Percentiles rank a stretch among this genome's conserved stretches.
Evolutionary conservation across 2,329 filamentous ascomycete species (phyloP).

Genomic region (Penicillium sp.): DNA sequence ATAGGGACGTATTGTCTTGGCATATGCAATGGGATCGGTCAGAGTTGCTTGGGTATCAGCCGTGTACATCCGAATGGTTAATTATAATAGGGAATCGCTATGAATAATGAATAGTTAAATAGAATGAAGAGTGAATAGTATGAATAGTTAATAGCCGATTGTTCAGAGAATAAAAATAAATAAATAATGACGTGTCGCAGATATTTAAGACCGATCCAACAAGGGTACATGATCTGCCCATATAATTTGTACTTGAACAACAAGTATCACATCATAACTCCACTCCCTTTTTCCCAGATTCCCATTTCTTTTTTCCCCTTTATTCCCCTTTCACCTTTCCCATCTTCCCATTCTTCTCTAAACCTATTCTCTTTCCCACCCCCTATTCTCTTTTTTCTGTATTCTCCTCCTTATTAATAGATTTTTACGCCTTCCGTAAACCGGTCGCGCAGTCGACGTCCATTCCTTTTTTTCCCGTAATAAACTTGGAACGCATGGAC

Average conservation of each 20-base stretch:
- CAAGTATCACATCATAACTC: constrained; percentile 7
- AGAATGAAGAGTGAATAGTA: not conserved
- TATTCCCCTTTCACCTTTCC: constrained; percentile 1
- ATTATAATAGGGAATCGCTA: too few species aligned
- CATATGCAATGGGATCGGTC: not conserved
- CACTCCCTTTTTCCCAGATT: not conserved
- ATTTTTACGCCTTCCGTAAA: constrained; percentile 11
- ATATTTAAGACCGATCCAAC: constrained; percentile 10
- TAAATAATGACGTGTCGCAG: constrained; percentile 10
- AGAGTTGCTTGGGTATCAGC: not conserved
- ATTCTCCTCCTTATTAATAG: constrained; percentile 14
- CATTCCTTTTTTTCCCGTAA: constrained; percentile 21
- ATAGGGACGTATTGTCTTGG: not conserved
- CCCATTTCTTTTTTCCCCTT: not conserved
- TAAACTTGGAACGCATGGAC: constrained; percentile 17
- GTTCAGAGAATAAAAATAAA: not conserved
- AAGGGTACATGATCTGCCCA: not conserved
- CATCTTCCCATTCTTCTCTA: constrained; percentile 9
- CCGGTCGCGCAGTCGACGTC: constrained; percentile 22
- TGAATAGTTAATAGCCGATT: too few species aligned
- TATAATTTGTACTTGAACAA: constrained; percentile 3
- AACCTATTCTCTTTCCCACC: constrained; percentile 13
- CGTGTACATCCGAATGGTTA: not conserved
- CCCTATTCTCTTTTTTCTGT: constrained; percentile 9
- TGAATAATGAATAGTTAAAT: too few species aligned